A percentile compares a stretch with the other conserved stretches of the same genome.
These are phyloP conservation scores for Trichothecium sympodiale DNA, from an alignment of 2,329 filamentous ascomycete genomes.

Conservation along the genomic window DNA sequence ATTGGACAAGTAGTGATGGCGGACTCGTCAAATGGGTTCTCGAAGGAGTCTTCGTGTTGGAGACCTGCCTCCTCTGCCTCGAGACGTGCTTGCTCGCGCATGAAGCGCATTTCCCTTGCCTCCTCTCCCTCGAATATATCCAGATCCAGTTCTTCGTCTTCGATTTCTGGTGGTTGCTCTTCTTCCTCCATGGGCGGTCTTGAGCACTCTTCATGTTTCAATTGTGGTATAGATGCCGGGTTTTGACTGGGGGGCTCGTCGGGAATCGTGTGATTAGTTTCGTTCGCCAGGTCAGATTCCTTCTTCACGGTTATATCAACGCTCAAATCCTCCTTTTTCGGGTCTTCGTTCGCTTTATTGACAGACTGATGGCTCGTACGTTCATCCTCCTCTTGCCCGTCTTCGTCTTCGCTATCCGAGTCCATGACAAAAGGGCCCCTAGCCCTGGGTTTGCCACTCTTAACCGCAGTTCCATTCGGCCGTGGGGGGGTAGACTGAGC, in stretches of 20 bases:
- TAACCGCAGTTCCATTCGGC: slow-evolving; percentile 7
- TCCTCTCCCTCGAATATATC: slow-evolving; percentile 50
- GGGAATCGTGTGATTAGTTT: background rate
- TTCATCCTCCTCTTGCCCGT: slow-evolving; percentile 6
- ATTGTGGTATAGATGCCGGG: slow-evolving; percentile 4
- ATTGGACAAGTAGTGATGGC: slow-evolving; percentile 55
- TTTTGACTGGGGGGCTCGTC: background rate
- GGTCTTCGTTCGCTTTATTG: slow-evolving; percentile 1
- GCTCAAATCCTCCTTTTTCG: slow-evolving; percentile 2
- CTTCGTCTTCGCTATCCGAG: slow-evolving; percentile 43
- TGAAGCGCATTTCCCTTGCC: slow-evolving; percentile 54
- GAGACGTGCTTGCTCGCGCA: slow-evolving; percentile 63
- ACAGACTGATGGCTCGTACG: background rate
- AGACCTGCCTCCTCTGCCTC: slow-evolving; percentile 44
- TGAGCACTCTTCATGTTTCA: slow-evolving; percentile 20
- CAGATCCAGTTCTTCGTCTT: slow-evolving; percentile 44
- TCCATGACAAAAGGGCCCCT: slow-evolving; percentile 56
- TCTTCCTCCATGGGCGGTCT: slow-evolving; percentile 22
- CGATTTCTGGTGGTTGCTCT: slow-evolving; percentile 21
- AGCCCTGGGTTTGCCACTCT: slow-evolving; percentile 13
- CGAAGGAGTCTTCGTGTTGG: slow-evolving; percentile 20
- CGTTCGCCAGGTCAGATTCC: background rate
- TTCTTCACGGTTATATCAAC: background rate
- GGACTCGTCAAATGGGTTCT: slow-evolving; percentile 19
- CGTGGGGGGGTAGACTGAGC: background rate